Evolutionary conservation across 345 rosid genomes (phyloP).

Genomic region (Schrenkiella parvula): DNA sequence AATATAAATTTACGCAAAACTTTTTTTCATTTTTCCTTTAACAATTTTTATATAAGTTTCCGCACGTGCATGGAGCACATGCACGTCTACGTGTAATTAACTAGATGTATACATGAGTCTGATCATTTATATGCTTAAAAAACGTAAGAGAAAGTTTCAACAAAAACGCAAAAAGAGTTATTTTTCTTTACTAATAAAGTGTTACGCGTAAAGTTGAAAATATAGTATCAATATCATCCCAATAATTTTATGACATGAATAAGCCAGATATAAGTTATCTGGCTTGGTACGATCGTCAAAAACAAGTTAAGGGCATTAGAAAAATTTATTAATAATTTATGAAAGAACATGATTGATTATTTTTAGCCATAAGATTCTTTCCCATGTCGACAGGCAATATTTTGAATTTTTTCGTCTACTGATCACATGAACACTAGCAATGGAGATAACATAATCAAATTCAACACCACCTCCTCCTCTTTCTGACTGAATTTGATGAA

Average conservation of each 20-base stretch:
- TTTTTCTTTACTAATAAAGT: neutral
- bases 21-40: neutral
- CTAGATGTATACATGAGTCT: constrained; percentile 9
- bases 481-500: constrained; percentile 5
- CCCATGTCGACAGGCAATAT: constrained; percentile 20
- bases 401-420: constrained; percentile 8
- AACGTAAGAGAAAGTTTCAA: neutral
- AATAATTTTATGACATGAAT: constrained; percentile 1
- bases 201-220: constrained; percentile 20
- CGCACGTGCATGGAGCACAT: constrained; percentile 19
- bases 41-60: neutral
- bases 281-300: constrained; percentile 27
- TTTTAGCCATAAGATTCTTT: constrained; percentile 24
- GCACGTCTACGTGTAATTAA: constrained; percentile 6
- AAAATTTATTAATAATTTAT: neutral
- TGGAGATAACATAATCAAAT: constrained; percentile 37
- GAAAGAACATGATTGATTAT: constrained; percentile 19
- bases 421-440: constrained; percentile 33
- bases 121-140: neutral
- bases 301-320: constrained; percentile 16
- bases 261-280: constrained; percentile 25
- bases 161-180: neutral
- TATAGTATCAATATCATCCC: neutral
- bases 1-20: neutral
- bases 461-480: constrained; percentile 32